A percentile compares a stretch with the other conserved stretches of the same genome.
Conservation (phyloP, 139 green algal genomes). For the Dunaliella primolecta region DNA sequence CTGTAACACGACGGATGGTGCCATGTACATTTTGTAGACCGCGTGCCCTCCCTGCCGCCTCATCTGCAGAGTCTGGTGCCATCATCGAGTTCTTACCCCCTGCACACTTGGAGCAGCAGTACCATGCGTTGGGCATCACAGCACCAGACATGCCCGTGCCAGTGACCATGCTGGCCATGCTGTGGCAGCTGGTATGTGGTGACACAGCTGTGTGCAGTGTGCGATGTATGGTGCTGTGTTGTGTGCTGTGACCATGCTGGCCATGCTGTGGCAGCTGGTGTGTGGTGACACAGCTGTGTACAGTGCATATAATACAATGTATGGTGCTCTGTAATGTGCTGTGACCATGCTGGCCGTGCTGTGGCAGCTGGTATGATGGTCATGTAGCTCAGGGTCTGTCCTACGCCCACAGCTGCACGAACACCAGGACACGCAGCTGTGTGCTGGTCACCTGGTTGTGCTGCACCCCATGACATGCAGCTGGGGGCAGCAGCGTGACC, state of each 20-base stretch:
- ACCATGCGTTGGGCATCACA: constrained; percentile 52
- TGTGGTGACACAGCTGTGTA: constrained; percentile 22
- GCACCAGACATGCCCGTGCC: constrained; percentile 60
- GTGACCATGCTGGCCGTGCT: constrained; percentile 29
- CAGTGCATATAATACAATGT: no score
- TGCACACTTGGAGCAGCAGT: constrained; percentile 23
- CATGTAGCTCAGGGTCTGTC: no score
- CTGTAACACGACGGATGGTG: no score
- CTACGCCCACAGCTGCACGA: no score
- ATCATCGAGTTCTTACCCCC: constrained; percentile 21
- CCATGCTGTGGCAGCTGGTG: constrained; percentile 40
- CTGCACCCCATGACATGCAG: not conserved
- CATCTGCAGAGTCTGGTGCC: no score
- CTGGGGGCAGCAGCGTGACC: no score
- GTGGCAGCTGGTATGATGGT: constrained; percentile 34
- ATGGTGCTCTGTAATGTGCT: not conserved
- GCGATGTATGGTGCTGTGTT: not conserved
- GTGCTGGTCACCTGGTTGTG: no score
- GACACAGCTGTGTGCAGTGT: constrained; percentile 8
- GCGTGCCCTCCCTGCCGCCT: no score
- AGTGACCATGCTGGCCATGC: constrained; percentile 40
- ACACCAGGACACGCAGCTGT: no score
- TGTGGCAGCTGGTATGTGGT: constrained; percentile 56
- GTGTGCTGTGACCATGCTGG: no score
- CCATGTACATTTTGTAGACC: no score